These are phyloP conservation scores for Gillenia trifoliata DNA, from an alignment of 306 rosid species.

Conservation along the genomic window DNA sequence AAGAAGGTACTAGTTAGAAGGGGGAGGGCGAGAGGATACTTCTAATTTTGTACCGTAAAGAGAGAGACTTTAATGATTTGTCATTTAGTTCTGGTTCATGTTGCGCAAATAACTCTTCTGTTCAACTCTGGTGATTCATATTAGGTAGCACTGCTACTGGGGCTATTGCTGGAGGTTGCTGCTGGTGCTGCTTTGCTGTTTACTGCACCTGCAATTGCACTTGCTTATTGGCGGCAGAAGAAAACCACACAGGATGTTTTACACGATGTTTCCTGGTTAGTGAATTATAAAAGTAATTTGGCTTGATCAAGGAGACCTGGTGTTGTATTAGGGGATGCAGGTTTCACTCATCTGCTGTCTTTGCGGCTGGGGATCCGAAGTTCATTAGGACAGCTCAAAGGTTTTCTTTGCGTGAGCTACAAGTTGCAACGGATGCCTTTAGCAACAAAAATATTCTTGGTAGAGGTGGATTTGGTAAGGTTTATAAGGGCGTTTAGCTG, in stretches of 20 bases:
- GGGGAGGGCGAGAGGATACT: not conserved
- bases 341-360: slow-evolving; percentile 11
- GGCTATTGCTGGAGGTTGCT: slow-evolving; percentile 98
- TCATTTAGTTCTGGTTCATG: not conserved
- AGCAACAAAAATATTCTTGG: slow-evolving; percentile 79
- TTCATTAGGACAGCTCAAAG: slow-evolving; percentile 91
- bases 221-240: slow-evolving; percentile 69
- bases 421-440: slow-evolving; percentile 84
- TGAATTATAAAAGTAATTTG: slow-evolving; percentile 10
- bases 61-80: not conserved
- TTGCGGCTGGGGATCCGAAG: slow-evolving; percentile 65
- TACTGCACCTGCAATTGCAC: slow-evolving; percentile 94
- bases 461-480: slow-evolving; percentile 95
- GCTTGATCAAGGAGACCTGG: not conserved
- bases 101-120: not conserved
- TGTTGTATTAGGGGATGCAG: slow-evolving; percentile 5
- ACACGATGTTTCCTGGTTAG: slow-evolving; percentile 97
- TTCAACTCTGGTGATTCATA: slow-evolving; percentile 9
- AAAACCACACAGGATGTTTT: slow-evolving; percentile 74
- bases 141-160: slow-evolving; percentile 62
- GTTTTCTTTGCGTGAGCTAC: slow-evolving; percentile 87
- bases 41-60: not conserved
- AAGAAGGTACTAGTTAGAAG: not conserved
- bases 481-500: slow-evolving; percentile 92
- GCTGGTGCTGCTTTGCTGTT: slow-evolving; percentile 90